A percentile compares a stretch with the other conserved stretches of the same genome.
phyloP scores from a whole-genome alignment of 345 rosid genomes.

The Clausena lansium region DNA sequence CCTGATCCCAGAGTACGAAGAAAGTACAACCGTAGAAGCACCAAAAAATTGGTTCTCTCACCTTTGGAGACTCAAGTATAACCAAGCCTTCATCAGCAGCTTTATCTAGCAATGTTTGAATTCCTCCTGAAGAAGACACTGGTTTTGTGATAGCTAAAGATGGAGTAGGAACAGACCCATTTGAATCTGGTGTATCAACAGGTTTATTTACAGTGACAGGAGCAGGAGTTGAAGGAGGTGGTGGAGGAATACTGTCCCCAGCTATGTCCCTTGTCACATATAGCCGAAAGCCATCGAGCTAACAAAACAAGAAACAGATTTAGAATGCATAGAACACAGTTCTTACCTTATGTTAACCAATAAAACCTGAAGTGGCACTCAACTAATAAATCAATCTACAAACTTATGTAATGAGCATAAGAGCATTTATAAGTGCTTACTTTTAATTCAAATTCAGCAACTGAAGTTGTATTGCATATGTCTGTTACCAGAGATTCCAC shows the following conservation, averaged over 20 bases:
- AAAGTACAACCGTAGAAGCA: neutral
- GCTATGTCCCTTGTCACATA: constrained; percentile 53
- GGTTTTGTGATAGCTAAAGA: constrained; percentile 61
- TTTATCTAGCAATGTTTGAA: constrained; percentile 44
- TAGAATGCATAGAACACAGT: neutral
- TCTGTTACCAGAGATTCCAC: constrained; percentile 67
- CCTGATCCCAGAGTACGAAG: constrained; percentile 4
- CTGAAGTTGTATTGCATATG: constrained; percentile 58
- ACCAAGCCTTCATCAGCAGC: constrained; percentile 77
- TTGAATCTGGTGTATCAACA: constrained; percentile 24
- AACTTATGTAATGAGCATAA: neutral
- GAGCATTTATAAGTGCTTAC: constrained; percentile 38
- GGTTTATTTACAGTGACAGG: constrained; percentile 25
- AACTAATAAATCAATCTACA: neutral
- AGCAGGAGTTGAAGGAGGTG: constrained; percentile 35
- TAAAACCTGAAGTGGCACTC: constrained; percentile 9
- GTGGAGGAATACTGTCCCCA: constrained; percentile 36
- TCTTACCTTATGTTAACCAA: neutral
- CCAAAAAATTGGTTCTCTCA: constrained; percentile 24
- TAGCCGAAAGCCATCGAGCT: constrained; percentile 78
- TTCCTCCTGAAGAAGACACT: constrained; percentile 35
- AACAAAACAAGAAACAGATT: constrained; percentile 14
- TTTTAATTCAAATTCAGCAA: constrained; percentile 80
- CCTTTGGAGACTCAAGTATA: constrained; percentile 82
- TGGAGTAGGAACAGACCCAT: constrained; percentile 54